phyloP scores from a whole-genome alignment of 1,284 basidiomycete genomes.

The Xanthoconium separans region DNA sequence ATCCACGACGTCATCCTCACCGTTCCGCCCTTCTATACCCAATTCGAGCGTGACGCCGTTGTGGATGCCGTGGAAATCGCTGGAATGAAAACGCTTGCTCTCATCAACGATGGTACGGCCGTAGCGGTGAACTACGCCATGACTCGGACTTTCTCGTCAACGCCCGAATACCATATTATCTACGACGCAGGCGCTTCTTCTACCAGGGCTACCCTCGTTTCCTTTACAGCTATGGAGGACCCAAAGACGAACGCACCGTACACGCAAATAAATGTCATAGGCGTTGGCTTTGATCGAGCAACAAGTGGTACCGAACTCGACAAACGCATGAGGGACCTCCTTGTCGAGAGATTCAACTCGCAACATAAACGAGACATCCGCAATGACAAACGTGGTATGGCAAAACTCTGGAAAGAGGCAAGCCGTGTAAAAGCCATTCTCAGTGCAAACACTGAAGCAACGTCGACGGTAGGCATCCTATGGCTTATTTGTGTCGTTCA shows the following conservation, averaged over 20 bases:
- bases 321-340: constrained; percentile 77
- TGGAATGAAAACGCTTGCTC: constrained; percentile 78
- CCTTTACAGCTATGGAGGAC: constrained; percentile 63
- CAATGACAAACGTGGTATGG: constrained; percentile 83
- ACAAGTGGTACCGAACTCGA: constrained; percentile 86
- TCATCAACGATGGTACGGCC: constrained; percentile 93
- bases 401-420: constrained; percentile 93
- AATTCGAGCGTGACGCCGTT: constrained; percentile 85
- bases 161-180: constrained; percentile 85
- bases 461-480: constrained; percentile 55
- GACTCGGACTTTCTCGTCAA: constrained; percentile 79
- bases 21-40: constrained; percentile 85
- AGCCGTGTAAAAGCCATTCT: constrained; percentile 89
- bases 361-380: constrained; percentile 66
- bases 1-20: constrained; percentile 83
- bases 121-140: constrained; percentile 96
- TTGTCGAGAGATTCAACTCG: constrained; percentile 74
- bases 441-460: constrained; percentile 87
- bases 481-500: background rate
- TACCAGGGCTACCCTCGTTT: constrained; percentile 84
- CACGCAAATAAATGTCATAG: constrained; percentile 75
- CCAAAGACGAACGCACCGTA: constrained; percentile 51
- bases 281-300: constrained; percentile 78
- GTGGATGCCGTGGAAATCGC: constrained; percentile 90
- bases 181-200: constrained; percentile 93